phyloP scores from a whole-genome alignment of 139 green algal genomes.

The Pleodorina starrii region DNA sequence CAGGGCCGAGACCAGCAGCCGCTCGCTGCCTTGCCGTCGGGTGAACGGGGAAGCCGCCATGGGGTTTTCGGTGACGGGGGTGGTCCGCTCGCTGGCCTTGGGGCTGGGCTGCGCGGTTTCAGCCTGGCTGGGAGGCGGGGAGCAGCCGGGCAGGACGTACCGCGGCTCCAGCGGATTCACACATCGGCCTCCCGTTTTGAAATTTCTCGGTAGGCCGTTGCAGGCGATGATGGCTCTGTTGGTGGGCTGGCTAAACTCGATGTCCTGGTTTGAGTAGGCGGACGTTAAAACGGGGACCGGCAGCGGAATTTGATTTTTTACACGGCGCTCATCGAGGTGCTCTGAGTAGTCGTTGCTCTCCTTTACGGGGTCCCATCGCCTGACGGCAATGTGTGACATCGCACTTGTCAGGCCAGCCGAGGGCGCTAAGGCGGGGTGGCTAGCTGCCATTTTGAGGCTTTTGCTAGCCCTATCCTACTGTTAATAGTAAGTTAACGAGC shows the following conservation, averaged over 20 bases:
- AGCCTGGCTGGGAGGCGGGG: not conserved
- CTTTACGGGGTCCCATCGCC: conserved; percentile 10
- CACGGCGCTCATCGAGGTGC: not conserved
- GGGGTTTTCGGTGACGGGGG: not conserved
- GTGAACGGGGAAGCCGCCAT: not conserved
- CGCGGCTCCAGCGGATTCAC: conserved; percentile 36
- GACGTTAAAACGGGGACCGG: not conserved
- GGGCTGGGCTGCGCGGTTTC: not conserved
- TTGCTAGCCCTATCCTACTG: too few relatives aligned
- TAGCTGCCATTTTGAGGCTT: not conserved
- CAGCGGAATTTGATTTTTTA: not conserved
- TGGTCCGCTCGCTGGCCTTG: conserved; percentile 1
- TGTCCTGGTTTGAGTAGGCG: conserved; percentile 27
- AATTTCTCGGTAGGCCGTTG: conserved; percentile 13
- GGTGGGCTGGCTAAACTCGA: not conserved
- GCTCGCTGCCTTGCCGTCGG: not conserved
- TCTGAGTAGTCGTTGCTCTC: conserved; percentile 6
- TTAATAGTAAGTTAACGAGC: too few relatives aligned
- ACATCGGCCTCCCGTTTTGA: conserved; percentile 18
- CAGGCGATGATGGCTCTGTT: not conserved
- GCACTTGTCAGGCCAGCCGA: not conserved
- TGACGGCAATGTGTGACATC: conserved; percentile 16
- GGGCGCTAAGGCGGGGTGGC: not conserved
- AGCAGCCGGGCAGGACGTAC: conserved; percentile 28
- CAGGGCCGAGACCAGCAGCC: conserved; percentile 14